Conservation (phyloP, 371 early-diverging fungal species). For the Saksenaea vasiformis region DNA sequence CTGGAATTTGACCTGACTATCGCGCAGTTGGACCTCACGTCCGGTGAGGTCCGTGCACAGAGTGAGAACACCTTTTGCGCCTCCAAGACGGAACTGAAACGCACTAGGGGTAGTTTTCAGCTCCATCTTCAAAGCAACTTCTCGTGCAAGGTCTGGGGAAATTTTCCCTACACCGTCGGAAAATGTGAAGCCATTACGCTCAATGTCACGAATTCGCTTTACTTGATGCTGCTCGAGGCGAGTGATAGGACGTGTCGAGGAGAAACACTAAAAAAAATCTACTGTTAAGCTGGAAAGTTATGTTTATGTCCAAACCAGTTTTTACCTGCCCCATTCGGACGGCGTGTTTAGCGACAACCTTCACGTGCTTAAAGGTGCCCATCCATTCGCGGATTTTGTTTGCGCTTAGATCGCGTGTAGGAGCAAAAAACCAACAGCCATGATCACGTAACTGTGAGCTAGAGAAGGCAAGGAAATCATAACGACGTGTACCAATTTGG, state of each 20-base stretch:
- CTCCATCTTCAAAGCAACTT: conserved; percentile 53
- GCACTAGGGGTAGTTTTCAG: conserved; percentile 65
- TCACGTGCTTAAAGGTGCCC: conserved; percentile 72
- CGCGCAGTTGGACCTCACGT: conserved; percentile 53
- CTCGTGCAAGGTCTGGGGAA: conserved; percentile 50
- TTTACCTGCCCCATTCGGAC: conserved; percentile 72
- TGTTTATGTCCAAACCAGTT: neutral
- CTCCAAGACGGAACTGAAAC: conserved; percentile 81
- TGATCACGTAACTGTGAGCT: conserved; percentile 71
- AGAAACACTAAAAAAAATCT: conserved; percentile 55
- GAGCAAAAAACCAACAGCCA: conserved; percentile 75
- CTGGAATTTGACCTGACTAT: conserved; percentile 73
- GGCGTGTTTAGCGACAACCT: conserved; percentile 72
- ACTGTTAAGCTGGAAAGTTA: neutral
- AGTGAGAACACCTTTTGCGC: conserved; percentile 78
- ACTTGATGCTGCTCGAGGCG: conserved; percentile 39
- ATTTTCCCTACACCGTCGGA: conserved; percentile 89
- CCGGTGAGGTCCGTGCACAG: conserved; percentile 26
- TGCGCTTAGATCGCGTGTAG: conserved; percentile 40
- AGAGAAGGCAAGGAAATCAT: conserved; percentile 75
- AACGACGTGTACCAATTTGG: conserved; percentile 56
- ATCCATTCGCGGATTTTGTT: conserved; percentile 69
- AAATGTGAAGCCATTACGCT: conserved; percentile 60
- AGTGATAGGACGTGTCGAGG: conserved; percentile 59
- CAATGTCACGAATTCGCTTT: conserved; percentile 57